Evolutionary conservation across 805 yeast genomes (phyloP), one percentile per base, ranked within the genome.

Genomic region (Starmerella bombi): DNA sequence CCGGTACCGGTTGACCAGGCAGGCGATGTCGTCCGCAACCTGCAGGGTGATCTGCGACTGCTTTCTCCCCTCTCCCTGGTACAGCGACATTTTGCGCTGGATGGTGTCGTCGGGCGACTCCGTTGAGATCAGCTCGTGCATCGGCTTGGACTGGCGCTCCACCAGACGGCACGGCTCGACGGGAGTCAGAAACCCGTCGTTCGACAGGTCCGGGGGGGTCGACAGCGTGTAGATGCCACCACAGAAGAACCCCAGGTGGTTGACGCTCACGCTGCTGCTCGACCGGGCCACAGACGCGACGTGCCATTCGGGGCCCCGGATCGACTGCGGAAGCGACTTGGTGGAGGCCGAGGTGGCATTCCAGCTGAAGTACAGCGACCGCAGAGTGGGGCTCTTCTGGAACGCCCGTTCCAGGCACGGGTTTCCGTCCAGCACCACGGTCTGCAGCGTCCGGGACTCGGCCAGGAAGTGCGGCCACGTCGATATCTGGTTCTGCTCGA

Each of bases 401-500:
- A 40, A 39, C 3, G 45, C 43, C 23, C 36, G 34, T 20, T 42
- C 46, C n/a, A 47, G 25, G 17, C 50, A 47, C 18, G 50, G 50
- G 23, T 47, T 47, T 2, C 46, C 46, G 16, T 42, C 38, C 12
- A 47, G 35, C 3, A 29, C 21, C 2, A 45, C 34, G n/a, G 23
- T n/a, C 16, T 38, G 22, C 3, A 47, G 27, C 7, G 12, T 18
- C 1, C 40, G 36, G 5, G 37, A 28, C 6, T 39, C 16, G 4
- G 27, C 5, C n/a, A 47, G 40, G 18, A 47, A 47, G 25, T 42
- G 32, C 3, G 50, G 50, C 50, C 50, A 47, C 3, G 50, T 47
- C 10, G 45, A 30, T 14, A 47, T 42, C 8, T 25, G 32, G 32
- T 47, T 47, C 4, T 47, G 44, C 15, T 42, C 50, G 4, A 47